Base-by-base conservation (phyloP, 805 yeast genomes). In the Candida glaebosa region DNA sequence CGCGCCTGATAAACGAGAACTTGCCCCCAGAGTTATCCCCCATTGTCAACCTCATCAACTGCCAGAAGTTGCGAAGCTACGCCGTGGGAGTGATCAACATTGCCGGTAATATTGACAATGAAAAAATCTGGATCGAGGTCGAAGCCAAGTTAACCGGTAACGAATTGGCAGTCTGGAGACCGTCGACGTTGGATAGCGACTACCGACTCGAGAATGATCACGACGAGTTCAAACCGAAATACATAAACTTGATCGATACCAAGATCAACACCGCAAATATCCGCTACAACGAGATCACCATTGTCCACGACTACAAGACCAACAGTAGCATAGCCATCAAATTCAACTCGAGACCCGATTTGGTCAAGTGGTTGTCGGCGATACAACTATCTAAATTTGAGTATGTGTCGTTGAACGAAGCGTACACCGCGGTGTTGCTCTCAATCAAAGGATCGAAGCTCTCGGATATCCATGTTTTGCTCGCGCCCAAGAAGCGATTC, bases 11-110 rank as follows among this genome's bases (percentile, higher is more conserved):
- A 37, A 52, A 52, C 39, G 60, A 58, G 19, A 53, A 51, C 22
- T 53, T 67, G 26, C 85, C 89, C 0, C 77, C 78, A 12, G 91
- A 86, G 54, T 68, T 87, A 55, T 61, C 79, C 12, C 95, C 96
- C 0, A 73, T 85, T 8, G 75, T 87, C 30, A 81, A 87, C 16
- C 69, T 87, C 48, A 68, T 85, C 41, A 76, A 77, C 35, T 81
- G 89, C 15, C 95, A 87, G 54, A 78, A 79, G 46, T 71, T 79
- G 18, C 71, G 95, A 37, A 69, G 77, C 5, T 87, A 87, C 58
- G 70, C 67, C 34, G 76, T 71, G 39, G 84, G 86, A 16, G 61
- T 62, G 3, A 52, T 74, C 69, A 55, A 51, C 60, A 63, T 59
- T 24, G 52, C 54, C n/a, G 55, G 52, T 15, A 33, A 44, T 17